These are phyloP conservation scores for Carex parvula DNA, from an alignment of 176 grass and related monocot species.

Conservation along the genomic window DNA sequence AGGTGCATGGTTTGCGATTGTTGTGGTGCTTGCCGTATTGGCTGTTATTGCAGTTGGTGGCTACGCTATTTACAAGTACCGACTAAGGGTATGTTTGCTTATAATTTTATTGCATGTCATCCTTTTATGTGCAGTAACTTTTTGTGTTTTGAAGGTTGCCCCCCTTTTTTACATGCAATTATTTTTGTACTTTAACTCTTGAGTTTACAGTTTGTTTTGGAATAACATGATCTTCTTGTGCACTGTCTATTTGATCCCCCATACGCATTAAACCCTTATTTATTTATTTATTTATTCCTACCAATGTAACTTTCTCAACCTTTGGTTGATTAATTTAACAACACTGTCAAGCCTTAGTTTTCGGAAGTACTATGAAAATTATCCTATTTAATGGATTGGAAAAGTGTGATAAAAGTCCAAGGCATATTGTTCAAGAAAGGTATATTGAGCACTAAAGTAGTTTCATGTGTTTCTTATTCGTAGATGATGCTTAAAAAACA, in stretches of 20 bases:
- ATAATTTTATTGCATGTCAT: constrained; percentile 9
- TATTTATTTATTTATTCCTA: background rate
- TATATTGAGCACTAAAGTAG: background rate
- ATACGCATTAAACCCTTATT: background rate
- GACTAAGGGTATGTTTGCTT: constrained; percentile 29
- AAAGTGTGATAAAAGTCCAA: background rate
- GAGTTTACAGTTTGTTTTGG: background rate
- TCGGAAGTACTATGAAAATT: background rate
- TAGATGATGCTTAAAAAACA: constrained; percentile 4
- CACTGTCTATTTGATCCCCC: background rate
- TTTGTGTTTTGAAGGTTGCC: background rate
- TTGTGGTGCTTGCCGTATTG: constrained; percentile 18
- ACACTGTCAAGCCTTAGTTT: background rate
- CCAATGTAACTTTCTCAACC: background rate
- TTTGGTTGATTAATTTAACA: background rate
- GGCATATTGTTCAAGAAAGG: background rate
- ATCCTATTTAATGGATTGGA: background rate
- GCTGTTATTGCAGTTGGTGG: constrained; percentile 16
- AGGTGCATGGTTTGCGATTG: constrained; percentile 24
- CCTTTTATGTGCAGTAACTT: background rate
- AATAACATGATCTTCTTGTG: background rate
- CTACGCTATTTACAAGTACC: constrained; percentile 28
- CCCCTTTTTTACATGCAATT: background rate
- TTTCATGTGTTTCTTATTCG: background rate
- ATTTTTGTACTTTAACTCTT: background rate